Evolutionary conservation across 257 asterid genomes (phyloP), one percentile per base, ranked within the genome.

Genomic region (Cruciata laevipes): DNA sequence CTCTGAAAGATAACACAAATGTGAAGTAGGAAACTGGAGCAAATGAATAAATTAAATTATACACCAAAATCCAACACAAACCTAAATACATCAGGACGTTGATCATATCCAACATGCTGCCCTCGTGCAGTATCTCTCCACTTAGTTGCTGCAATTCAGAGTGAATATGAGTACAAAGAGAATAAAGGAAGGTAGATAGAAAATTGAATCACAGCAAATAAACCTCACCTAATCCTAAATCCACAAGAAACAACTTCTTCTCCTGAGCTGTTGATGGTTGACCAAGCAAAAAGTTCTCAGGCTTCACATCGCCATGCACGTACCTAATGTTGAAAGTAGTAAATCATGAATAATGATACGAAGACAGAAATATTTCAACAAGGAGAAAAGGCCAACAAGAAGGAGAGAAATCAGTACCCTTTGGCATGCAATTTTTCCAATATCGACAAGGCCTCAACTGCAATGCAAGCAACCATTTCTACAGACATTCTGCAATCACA

Each of bases 281-380:
- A 33, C 86, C 86, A 57, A 81, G 79, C 69, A 81, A 74, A 74
- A 78, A 81, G 74, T 81, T 78, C 74, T 81, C 86, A 13, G 86
- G 86, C 74, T 81, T 81, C 59, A 81, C 86, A 66, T 81, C 86
- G 66, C 86, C 86, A 27, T 81, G 86, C 69, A 81, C 83, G 51
- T 78, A 81, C 69, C 86, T 81, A 44, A 27, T 21, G 27, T 23
- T 17, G 52, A 61, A 27, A 57, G 58, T 3, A 38, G 24, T 55
- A 9, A 32, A 65, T 38, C 37, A 49, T 63, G 51, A 42, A 58
- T 74, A 69, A 7, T 23, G 55, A 55, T 58, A 20, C 17, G 51
- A 20, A 30, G 20, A 51, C 44, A 49, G 59, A 52, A 25, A 51
- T 33, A 44, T 60, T 59, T 8, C 44, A 49, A 32, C 14, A 23